Evolutionary conservation across 1,284 basidiomycete species (phyloP).

Genomic region (Pyrrhoderma noxium): DNA sequence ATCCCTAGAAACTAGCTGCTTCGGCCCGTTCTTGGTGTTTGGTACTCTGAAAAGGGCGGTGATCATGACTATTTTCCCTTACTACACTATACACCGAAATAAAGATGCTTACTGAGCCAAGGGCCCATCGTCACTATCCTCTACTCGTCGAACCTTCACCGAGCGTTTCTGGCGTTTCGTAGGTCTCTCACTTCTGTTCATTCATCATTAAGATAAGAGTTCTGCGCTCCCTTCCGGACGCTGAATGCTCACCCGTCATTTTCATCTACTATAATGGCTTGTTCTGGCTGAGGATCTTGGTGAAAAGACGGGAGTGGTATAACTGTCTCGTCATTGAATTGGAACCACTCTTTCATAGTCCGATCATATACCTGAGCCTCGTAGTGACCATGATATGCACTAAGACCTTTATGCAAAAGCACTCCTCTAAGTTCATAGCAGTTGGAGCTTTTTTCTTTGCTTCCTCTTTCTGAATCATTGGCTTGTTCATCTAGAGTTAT

Average conservation of each 20-base stretch:
- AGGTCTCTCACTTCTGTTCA: neutral
- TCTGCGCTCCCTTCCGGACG: too few species aligned
- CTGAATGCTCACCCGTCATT: slow-evolving; percentile 9
- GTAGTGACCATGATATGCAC: slow-evolving; percentile 91
- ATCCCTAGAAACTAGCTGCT: slow-evolving; percentile 58
- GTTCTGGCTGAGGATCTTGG: too few species aligned
- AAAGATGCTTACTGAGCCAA: slow-evolving; percentile 30
- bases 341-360: slow-evolving; percentile 63
- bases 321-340: slow-evolving; percentile 81
- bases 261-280: slow-evolving; percentile 9
- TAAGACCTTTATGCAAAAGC: slow-evolving; percentile 75
- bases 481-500: slow-evolving; percentile 24
- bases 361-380: slow-evolving; percentile 81
- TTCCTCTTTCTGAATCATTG: slow-evolving; percentile 29
- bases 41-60: neutral
- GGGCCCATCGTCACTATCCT: slow-evolving; percentile 56
- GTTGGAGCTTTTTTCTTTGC: too few species aligned
- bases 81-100: too few species aligned
- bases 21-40: neutral
- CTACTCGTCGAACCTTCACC: slow-evolving; percentile 34
- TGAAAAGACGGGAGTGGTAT: slow-evolving; percentile 43
- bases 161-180: slow-evolving; percentile 23
- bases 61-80: too few species aligned
- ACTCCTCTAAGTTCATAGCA: slow-evolving; percentile 76
- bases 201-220: too few species aligned